Evolutionary conservation across 768 basidiomycete genomes (phyloP).

Genomic region (Rhizopogon vulgaris): DNA sequence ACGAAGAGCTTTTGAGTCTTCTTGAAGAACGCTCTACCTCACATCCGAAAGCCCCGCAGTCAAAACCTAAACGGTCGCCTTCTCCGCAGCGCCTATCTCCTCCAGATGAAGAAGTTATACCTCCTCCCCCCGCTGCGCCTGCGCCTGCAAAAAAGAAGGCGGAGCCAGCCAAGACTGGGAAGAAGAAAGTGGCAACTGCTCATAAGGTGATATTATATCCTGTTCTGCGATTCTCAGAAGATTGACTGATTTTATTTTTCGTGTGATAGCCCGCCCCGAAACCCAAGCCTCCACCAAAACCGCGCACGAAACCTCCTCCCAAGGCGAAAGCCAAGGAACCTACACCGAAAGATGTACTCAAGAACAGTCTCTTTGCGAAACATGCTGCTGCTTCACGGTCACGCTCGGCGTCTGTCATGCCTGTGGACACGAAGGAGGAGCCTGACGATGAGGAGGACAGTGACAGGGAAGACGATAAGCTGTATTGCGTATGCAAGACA

Average conservation of each 20-base stretch:
- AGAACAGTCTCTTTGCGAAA: conserved; percentile 14
- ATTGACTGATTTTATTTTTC: background rate
- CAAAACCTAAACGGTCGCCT: conserved; percentile 3
- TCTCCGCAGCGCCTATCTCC: conserved; percentile 9
- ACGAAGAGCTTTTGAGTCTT: conserved; percentile 62
- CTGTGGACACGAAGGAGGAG: conserved; percentile 42
- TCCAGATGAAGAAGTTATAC: conserved; percentile 6
- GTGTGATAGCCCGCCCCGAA: conserved; percentile 15
- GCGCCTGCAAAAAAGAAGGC: conserved; percentile 1
- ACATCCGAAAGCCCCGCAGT: conserved; percentile 6
- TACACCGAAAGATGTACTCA: conserved; percentile 8
- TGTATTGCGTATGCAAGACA: conserved; percentile 88
- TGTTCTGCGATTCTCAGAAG: background rate
- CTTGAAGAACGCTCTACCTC: conserved; percentile 45
- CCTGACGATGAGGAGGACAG: conserved; percentile 42
- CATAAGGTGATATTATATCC: conserved; percentile 14
- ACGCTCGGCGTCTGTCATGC: conserved; percentile 67
- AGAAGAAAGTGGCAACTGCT: conserved; percentile 26
- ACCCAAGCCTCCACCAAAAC: conserved; percentile 25
- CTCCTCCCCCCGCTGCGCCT: conserved; percentile 7
- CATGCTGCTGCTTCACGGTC: conserved; percentile 39
- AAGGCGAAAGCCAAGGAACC: conserved; percentile 23
- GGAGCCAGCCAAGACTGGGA: conserved; percentile 22
- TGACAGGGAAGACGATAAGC: conserved; percentile 41
- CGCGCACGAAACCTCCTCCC: conserved; percentile 23